Conservation (phyloP, 345 rosid genomes). For the Brassica juncea region DNA sequence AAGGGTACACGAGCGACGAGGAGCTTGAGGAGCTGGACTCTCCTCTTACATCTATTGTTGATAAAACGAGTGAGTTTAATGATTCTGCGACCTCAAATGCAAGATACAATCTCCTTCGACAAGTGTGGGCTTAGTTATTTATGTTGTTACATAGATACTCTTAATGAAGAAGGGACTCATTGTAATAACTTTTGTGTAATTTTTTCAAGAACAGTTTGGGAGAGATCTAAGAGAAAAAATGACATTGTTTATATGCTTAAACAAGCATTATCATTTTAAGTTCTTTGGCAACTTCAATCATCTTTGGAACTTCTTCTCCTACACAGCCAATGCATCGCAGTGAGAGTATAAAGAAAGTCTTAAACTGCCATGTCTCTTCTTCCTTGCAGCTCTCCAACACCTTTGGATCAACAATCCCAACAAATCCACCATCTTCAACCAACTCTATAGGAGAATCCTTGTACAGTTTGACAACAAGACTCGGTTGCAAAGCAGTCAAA, state of each 20-base stretch:
- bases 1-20: conserved; percentile 91
- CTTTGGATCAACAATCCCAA: background rate
- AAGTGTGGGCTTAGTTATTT: conserved; percentile 64
- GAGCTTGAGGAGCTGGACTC: conserved; percentile 85
- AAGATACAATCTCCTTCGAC: conserved; percentile 78
- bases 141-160: conserved; percentile 1
- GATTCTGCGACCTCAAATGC: conserved; percentile 42
- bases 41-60: conserved; percentile 64
- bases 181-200: background rate
- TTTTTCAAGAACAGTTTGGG: background rate
- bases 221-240: background rate
- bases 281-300: background rate
- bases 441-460: background rate
- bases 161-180: background rate
- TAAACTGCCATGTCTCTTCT: background rate
- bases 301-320: background rate
- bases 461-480: background rate
- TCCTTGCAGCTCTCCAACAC: background rate
- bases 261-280: background rate
- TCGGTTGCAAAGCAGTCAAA: background rate
- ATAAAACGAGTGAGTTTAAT: conserved; percentile 44
- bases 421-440: background rate
- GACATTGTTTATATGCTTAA: background rate
- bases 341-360: background rate
- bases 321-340: background rate